Evolutionary conservation across 176 grass and related monocot genomes (phyloP).

Genomic region (Aegilops tauschii): DNA sequence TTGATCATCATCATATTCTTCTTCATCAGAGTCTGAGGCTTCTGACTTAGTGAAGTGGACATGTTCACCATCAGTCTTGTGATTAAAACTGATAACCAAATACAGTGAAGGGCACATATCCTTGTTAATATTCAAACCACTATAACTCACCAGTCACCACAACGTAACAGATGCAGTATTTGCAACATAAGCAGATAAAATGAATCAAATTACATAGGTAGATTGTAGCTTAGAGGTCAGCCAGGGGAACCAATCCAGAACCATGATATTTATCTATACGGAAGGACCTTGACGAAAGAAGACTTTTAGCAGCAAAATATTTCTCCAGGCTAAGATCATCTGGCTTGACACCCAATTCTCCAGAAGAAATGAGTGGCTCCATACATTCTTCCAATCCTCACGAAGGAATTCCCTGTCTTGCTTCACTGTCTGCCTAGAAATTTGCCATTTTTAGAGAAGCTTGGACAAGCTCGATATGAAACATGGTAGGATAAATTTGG

Average conservation of each 20-base stretch:
- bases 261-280: constrained; percentile 69
- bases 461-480: not conserved
- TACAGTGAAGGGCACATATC: not conserved
- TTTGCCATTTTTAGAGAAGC: constrained; percentile 16
- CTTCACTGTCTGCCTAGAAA: constrained; percentile 86
- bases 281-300: constrained; percentile 88
- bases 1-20: constrained; percentile 34
- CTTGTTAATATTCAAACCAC: not conserved
- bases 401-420: constrained; percentile 62
- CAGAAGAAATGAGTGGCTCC: constrained; percentile 56
- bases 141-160: not conserved
- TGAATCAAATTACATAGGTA: not conserved
- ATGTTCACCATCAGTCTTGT: constrained; percentile 88
- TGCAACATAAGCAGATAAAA: not conserved
- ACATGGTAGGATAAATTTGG: not conserved
- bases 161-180: not conserved
- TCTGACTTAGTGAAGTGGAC: constrained; percentile 64
- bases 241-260: constrained; percentile 90
- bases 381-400: constrained; percentile 93
- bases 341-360: constrained; percentile 44
- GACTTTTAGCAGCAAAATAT: constrained; percentile 79
- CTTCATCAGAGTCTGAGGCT: constrained; percentile 41
- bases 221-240: constrained; percentile 69
- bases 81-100: constrained; percentile 68
- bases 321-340: constrained; percentile 71